These are phyloP conservation scores for Malus sieversii DNA, from an alignment of 306 rosid genomes.

Conservation along the genomic window DNA sequence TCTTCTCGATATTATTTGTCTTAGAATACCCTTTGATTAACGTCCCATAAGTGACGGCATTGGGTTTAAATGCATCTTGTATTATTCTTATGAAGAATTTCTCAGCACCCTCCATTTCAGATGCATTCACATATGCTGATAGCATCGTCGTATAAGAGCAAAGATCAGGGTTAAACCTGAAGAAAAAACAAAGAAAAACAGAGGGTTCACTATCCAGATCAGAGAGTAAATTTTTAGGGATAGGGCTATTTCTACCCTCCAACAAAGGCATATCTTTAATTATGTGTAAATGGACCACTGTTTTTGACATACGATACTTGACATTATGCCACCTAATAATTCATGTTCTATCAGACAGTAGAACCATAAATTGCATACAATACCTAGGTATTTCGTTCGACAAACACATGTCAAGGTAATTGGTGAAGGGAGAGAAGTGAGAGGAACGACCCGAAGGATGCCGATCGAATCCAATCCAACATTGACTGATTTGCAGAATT, in stretches of 20 bases:
- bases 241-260: not conserved
- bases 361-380: not conserved
- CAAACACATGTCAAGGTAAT: not conserved
- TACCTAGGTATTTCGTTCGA: not conserved
- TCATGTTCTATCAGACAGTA: not conserved
- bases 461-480: not conserved
- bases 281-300: not conserved
- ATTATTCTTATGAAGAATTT: slow-evolving; percentile 64
- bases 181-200: too few relatives aligned
- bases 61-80: slow-evolving; percentile 71
- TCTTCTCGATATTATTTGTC: slow-evolving; percentile 51
- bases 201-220: not conserved
- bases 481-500: not conserved
- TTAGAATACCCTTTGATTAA: slow-evolving; percentile 82
- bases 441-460: not conserved
- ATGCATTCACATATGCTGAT: slow-evolving; percentile 33
- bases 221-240: not conserved
- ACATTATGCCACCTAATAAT: not conserved
- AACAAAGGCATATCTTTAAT: not conserved
- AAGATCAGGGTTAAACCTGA: too few relatives aligned
- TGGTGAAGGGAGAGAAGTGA: not conserved
- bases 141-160: too few relatives aligned
- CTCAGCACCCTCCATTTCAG: slow-evolving; percentile 91
- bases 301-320: not conserved
- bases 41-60: slow-evolving; percentile 73